phyloP scores from a whole-genome alignment of 441 rosid species.

The Daphne laureola region DNA sequence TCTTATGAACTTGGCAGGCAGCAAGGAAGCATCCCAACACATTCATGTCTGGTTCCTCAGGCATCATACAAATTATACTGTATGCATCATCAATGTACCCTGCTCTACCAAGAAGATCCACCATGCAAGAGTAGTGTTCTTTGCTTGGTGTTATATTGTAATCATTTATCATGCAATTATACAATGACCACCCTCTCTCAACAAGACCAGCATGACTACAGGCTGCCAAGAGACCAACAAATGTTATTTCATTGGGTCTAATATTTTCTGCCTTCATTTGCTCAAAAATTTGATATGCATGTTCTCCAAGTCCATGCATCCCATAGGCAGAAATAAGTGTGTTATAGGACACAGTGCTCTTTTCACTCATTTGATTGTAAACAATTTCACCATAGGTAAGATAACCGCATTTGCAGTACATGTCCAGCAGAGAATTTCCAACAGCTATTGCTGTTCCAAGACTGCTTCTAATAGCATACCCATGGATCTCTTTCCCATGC shows the following conservation, averaged over 20 bases:
- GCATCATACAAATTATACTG: slow-evolving; percentile 18
- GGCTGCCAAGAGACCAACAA: slow-evolving; percentile 24
- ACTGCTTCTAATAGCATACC: slow-evolving; percentile 21
- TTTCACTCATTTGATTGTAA: slow-evolving; percentile 20
- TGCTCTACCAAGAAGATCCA: slow-evolving; percentile 29
- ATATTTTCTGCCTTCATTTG: slow-evolving; percentile 25
- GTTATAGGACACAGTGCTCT: slow-evolving; percentile 27
- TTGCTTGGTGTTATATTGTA: slow-evolving; percentile 19
- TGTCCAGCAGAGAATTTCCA: slow-evolving; percentile 26
- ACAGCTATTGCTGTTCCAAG: slow-evolving; percentile 18
- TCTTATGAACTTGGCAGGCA: slow-evolving; percentile 26
- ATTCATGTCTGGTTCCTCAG: slow-evolving; percentile 20
- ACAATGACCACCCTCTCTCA: slow-evolving; percentile 20
- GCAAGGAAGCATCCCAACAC: slow-evolving; percentile 31
- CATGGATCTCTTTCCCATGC: slow-evolving; percentile 32
- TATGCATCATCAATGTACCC: slow-evolving; percentile 19
- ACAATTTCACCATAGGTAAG: slow-evolving; percentile 22
- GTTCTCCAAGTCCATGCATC: slow-evolving; percentile 20
- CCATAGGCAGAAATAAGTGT: slow-evolving; percentile 26
- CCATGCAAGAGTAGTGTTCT: slow-evolving; percentile 33
- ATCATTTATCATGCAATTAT: slow-evolving; percentile 18
- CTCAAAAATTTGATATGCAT: slow-evolving; percentile 17
- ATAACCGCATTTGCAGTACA: slow-evolving; percentile 30
- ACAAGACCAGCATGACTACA: slow-evolving; percentile 29
- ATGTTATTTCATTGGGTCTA: slow-evolving; percentile 28